phyloP scores from a whole-genome alignment of 2,329 filamentous ascomycete species.

The Colletotrichum costaricense region DNA sequence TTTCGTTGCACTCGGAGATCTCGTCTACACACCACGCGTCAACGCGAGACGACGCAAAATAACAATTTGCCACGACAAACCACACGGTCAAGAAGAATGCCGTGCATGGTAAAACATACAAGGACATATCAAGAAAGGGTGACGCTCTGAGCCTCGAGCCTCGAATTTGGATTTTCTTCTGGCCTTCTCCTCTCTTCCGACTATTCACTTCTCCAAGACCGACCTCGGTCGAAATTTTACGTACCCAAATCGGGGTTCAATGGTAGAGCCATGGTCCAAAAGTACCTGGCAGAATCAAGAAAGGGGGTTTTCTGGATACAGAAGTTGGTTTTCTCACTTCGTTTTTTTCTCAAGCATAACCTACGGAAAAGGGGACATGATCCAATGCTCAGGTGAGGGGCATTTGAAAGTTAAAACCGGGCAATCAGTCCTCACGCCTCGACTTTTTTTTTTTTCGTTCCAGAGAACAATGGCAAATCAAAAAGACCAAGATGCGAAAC shows the following conservation, averaged over 20 bases:
- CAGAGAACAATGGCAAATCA: neutral
- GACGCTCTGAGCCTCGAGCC: neutral
- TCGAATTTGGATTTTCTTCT: neutral
- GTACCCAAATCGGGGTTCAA: neutral
- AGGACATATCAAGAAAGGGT: neutral
- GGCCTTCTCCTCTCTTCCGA: neutral
- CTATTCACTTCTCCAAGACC: neutral
- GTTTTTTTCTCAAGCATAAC: neutral
- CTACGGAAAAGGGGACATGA: neutral
- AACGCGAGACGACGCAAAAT: neutral
- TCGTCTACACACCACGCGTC: neutral
- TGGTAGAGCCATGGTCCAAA: neutral
- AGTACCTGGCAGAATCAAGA: neutral
- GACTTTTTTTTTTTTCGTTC: neutral
- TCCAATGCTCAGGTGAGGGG: neutral
- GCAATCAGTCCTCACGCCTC: neutral
- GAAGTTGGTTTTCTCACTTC: neutral
- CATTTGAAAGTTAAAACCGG: neutral
- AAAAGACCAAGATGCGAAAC: neutral
- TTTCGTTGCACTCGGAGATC: neutral
- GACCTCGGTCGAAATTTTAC: neutral
- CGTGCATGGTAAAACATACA: neutral
- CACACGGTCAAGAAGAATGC: neutral
- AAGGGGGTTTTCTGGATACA: neutral
- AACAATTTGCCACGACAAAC: neutral